phyloP scores from a whole-genome alignment of 768 basidiomycete genomes.

The Mrakia gelida region DNA sequence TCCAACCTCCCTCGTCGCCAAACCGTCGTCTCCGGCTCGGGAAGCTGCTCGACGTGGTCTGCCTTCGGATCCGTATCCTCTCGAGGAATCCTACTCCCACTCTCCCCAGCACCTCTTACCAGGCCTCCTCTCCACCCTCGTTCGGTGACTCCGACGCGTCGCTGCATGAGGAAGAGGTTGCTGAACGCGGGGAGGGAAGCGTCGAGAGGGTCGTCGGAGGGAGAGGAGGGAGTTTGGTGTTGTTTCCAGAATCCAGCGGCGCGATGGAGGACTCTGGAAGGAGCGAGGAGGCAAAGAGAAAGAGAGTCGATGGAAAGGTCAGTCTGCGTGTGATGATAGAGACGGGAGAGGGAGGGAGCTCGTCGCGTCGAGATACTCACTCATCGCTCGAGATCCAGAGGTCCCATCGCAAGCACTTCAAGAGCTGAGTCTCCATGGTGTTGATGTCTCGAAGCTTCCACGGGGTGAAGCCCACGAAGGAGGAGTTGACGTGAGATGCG shows the following conservation, averaged over 20 bases:
- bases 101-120: no score
- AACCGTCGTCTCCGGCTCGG: no score
- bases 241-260: not conserved
- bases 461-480: not conserved
- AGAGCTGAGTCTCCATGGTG: conserved; percentile 12
- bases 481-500: not conserved
- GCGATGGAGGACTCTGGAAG: not conserved
- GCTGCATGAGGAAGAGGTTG: conserved; percentile 4
- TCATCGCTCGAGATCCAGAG: not conserved
- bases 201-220: not conserved
- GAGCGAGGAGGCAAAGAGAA: no score
- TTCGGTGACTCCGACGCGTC: no score
- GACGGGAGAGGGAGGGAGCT: not conserved
- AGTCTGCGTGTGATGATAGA: no score
- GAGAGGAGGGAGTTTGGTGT: not conserved
- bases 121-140: no score
- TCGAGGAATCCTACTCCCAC: no score
- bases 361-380: not conserved
- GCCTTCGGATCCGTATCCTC: no score
- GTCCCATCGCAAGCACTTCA: not conserved
- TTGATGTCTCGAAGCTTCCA: conserved; percentile 2
- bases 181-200: no score
- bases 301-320: no score
- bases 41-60: no score
- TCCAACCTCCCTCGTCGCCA: no score